Conservation (phyloP, 2,329 filamentous ascomycete species). For the Calonectria pteridis region DNA sequence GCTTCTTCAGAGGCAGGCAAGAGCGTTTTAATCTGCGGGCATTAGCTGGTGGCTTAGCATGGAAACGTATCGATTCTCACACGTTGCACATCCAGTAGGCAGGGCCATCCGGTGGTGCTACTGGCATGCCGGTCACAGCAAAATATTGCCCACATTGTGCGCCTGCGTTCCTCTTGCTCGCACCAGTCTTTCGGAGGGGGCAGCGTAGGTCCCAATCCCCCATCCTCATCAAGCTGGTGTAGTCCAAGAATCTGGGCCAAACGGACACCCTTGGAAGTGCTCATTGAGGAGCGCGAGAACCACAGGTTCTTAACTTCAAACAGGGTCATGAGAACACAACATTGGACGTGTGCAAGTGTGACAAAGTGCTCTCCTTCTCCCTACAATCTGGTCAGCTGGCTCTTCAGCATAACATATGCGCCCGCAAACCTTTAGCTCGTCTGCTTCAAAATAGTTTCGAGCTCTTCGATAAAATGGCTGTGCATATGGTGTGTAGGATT, state of each 20-base stretch:
- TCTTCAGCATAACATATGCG: accelerated
- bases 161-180: slow-evolving; percentile 77
- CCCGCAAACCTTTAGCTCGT: slow-evolving; percentile 40
- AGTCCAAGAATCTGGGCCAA: slow-evolving; percentile 85
- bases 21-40: slow-evolving; percentile 73
- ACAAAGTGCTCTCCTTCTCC: slow-evolving; percentile 43
- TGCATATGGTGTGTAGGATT: slow-evolving; percentile 28
- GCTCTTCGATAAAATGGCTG: slow-evolving; percentile 39
- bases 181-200: slow-evolving; percentile 82
- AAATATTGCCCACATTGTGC: slow-evolving; percentile 86
- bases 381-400: slow-evolving; percentile 22
- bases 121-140: slow-evolving; percentile 84
- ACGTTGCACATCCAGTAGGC: slow-evolving; percentile 79
- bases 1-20: slow-evolving; percentile 81
- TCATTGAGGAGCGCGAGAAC: slow-evolving; percentile 87
- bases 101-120: slow-evolving; percentile 89
- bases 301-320: slow-evolving; percentile 87
- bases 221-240: slow-evolving; percentile 75
- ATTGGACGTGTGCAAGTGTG: slow-evolving; percentile 79
- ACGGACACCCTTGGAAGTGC: slow-evolving; percentile 75
- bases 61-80: slow-evolving; percentile 41
- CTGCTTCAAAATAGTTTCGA: slow-evolving; percentile 39
- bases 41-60: not conserved
- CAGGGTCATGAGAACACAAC: slow-evolving; percentile 77
- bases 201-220: slow-evolving; percentile 79